A percentile compares a stretch with the other conserved stretches of the same genome.
Conservation (phyloP, 2,329 filamentous ascomycete genomes). For the Calonectria naviculata region DNA sequence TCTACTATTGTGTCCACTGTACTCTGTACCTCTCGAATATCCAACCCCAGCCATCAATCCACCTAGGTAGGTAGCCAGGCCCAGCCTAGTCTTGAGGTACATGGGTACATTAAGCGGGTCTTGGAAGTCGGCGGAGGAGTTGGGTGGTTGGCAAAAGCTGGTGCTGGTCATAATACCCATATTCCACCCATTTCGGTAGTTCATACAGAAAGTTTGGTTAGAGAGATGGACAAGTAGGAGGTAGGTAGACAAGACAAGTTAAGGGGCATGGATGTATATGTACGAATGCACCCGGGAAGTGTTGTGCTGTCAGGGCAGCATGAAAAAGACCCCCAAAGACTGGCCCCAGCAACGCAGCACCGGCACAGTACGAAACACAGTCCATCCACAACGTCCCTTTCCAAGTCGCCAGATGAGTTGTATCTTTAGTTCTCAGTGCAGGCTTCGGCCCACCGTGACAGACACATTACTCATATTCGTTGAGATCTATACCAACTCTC, state of each 20-base stretch:
- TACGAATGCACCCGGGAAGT: background rate
- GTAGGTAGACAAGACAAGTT: too few species aligned
- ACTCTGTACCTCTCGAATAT: background rate
- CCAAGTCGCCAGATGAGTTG: background rate
- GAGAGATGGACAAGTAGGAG: background rate
- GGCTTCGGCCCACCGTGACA: background rate
- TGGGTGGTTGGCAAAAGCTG: background rate
- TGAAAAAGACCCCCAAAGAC: background rate
- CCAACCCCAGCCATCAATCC: slow-evolving; percentile 3
- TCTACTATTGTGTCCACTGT: background rate
- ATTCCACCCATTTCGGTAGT: too few species aligned
- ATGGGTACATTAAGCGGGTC: background rate
- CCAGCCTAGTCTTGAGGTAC: slow-evolving; percentile 3
- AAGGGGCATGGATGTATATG: background rate
- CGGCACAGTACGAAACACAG: background rate
- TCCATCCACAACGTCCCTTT: background rate
- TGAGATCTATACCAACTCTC: background rate
- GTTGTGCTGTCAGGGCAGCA: background rate
- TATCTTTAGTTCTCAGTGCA: background rate
- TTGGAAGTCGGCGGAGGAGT: background rate
- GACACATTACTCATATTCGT: background rate
- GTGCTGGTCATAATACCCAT: background rate
- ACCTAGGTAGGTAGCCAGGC: slow-evolving; percentile 4
- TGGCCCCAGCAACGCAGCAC: background rate
- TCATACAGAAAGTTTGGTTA: background rate